Evolutionary conservation across 2,329 filamentous ascomycete genomes (phyloP).

Genomic region (Phialophora verrucosa): DNA sequence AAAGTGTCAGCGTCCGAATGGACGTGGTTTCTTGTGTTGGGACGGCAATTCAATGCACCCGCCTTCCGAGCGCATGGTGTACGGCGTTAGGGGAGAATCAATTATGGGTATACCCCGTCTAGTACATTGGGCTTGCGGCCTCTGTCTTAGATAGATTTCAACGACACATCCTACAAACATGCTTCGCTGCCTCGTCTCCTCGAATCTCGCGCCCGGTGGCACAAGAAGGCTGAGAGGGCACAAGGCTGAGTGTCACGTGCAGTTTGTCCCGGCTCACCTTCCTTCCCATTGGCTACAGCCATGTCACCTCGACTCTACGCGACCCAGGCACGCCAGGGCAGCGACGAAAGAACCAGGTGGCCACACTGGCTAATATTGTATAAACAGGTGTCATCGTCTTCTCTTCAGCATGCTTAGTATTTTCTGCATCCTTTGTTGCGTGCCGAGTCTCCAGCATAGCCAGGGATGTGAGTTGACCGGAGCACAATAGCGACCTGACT

Average conservation of each 20-base stretch:
- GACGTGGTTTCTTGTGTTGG: constrained; percentile 15
- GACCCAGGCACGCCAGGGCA: background rate
- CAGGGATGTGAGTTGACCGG: background rate
- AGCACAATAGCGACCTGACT: background rate
- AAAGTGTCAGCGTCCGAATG: constrained; percentile 20
- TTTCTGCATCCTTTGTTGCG: background rate
- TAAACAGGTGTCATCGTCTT: background rate
- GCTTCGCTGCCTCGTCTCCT: background rate
- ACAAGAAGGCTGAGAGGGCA: background rate
- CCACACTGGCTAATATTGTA: constrained; percentile 5
- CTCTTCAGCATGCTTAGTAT: background rate
- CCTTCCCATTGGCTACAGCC: constrained; percentile 6
- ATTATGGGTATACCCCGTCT: constrained; percentile 27
- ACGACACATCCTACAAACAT: background rate
- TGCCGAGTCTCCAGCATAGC: background rate
- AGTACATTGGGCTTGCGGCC: constrained; percentile 10
- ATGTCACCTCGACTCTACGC: constrained; percentile 3
- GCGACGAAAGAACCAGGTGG: constrained; percentile 13
- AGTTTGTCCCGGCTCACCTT: constrained; percentile 3
- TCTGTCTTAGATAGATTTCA: constrained; percentile 24
- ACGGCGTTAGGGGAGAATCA: constrained; percentile 11
- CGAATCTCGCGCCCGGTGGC: background rate
- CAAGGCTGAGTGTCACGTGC: constrained; percentile 18
- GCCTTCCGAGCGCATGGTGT: constrained; percentile 17
- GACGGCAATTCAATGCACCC: constrained; percentile 1